Percentiles rank a stretch among this genome's conserved stretches.
These are phyloP conservation scores for Penicillium sp. DNA, from an alignment of 2,329 filamentous ascomycete species.

Conservation along the genomic window DNA sequence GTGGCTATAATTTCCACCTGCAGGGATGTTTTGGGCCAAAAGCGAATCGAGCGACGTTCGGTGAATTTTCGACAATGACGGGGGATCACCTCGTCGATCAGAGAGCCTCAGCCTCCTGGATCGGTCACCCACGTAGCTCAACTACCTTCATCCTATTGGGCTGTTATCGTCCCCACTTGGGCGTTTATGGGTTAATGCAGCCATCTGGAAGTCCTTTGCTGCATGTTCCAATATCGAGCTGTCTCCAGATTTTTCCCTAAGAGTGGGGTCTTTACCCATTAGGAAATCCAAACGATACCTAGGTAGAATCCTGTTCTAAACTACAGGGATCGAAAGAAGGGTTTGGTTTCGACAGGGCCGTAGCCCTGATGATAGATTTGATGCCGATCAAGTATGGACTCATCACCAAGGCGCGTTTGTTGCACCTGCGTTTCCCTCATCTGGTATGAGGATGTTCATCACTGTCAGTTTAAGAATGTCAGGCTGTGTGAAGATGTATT, in stretches of 20 bases:
- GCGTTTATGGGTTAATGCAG: not conserved
- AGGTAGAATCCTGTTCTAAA: not conserved
- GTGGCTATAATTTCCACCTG: not conserved
- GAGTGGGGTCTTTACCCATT: not conserved
- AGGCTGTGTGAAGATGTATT: not conserved
- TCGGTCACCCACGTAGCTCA: not conserved
- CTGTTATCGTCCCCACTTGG: not conserved
- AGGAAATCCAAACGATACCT: not conserved
- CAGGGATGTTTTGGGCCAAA: not conserved
- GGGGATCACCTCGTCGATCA: constrained; percentile 3
- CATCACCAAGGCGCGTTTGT: not conserved
- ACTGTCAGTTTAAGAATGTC: not conserved
- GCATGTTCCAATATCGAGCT: not conserved
- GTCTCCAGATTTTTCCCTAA: not conserved
- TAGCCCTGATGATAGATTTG: not conserved
- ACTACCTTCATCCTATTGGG: not conserved
- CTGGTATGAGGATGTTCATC: not conserved
- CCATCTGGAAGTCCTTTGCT: not conserved
- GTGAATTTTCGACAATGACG: not conserved
- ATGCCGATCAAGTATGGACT: not conserved
- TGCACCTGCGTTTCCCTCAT: not conserved
- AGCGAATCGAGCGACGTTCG: not conserved
- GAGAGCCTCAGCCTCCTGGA: constrained; percentile 9
- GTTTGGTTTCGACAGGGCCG: not conserved
- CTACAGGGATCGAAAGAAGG: not conserved